Percentiles rank a stretch among this genome's conserved stretches.
These are phyloP conservation scores for Phytophthora ramorum DNA, from an alignment of 352 stramenopile species.

Conservation along the genomic window DNA sequence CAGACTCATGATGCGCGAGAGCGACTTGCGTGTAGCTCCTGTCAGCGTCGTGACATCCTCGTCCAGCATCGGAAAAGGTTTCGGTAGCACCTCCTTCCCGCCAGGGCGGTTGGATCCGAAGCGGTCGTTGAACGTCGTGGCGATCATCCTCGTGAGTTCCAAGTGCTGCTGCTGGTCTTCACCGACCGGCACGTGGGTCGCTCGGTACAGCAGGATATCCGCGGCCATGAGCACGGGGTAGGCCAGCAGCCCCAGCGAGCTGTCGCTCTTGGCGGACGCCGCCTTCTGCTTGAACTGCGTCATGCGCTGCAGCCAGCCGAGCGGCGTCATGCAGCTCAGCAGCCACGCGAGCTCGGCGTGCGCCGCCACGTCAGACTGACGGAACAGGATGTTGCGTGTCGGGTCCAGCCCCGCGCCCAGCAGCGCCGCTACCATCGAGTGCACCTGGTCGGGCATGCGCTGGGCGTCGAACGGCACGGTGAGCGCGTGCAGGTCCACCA, in stretches of 20 bases:
- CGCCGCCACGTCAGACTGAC: constrained; percentile 75
- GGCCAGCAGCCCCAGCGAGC: constrained; percentile 94
- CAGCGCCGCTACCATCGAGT: constrained; percentile 94
- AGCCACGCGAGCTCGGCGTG: constrained; percentile 98
- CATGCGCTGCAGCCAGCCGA: constrained; percentile 99
- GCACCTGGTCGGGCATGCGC: constrained; percentile 88
- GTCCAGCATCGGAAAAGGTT: constrained; percentile 59
- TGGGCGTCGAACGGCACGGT: constrained; percentile 96
- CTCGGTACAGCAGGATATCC: constrained; percentile 99
- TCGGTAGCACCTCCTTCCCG: constrained; percentile 54
- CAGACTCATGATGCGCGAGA: constrained; percentile 98
- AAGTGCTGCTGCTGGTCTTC: constrained; percentile 99
- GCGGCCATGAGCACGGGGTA: constrained; percentile 99
- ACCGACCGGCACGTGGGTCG: constrained; percentile 97
- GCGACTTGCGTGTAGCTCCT: constrained; percentile 30
- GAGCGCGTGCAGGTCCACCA: constrained; percentile 98
- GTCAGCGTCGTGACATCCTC: constrained; percentile 41
- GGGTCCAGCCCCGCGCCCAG: constrained; percentile 94
- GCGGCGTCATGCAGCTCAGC: constrained; percentile 96
- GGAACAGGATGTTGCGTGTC: constrained; percentile 76
- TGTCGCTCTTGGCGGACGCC: constrained; percentile 74
- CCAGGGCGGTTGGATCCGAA: constrained; percentile 67
- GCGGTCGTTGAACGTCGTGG: constrained; percentile 96
- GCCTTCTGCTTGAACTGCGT: constrained; percentile 99
- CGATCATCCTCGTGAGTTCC: constrained; percentile 98